Conservation (phyloP, 768 basidiomycete genomes). For the Lactarius sp. region DNA sequence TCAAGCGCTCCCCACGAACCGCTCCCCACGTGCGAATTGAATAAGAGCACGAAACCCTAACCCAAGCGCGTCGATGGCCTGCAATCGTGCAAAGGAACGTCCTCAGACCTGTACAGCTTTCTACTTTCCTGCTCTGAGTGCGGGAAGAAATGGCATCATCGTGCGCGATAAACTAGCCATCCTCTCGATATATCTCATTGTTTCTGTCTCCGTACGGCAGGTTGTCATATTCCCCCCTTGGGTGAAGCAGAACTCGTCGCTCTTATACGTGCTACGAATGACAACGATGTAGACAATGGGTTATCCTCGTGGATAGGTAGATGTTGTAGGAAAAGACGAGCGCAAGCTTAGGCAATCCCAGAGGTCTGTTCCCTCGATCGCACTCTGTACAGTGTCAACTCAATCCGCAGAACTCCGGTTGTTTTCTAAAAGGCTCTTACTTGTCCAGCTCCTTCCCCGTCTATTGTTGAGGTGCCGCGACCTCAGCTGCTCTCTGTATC, state of each 20-base stretch:
- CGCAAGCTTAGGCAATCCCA: constrained; percentile 3
- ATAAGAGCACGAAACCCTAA: constrained; percentile 7
- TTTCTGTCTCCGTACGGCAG: constrained; percentile 20
- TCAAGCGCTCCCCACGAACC: no score
- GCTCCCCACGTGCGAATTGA: background rate
- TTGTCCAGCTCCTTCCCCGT: background rate
- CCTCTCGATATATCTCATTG: background rate
- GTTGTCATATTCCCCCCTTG: constrained; percentile 34
- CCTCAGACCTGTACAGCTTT: constrained; percentile 30
- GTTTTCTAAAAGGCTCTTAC: background rate
- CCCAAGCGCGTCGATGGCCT: constrained; percentile 27
- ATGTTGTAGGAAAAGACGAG: constrained; percentile 31
- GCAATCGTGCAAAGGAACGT: constrained; percentile 24
- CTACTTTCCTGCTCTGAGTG: constrained; percentile 35
- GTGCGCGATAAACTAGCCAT: constrained; percentile 22
- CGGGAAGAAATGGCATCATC: constrained; percentile 35
- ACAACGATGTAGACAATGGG: constrained; percentile 28
- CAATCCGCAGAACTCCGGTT: background rate
- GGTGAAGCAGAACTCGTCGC: constrained; percentile 29
- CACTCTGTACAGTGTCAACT: background rate
- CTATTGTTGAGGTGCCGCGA: background rate
- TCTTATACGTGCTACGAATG: constrained; percentile 29
- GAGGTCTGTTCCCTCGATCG: constrained; percentile 10
- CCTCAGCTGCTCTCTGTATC: constrained; percentile 1
- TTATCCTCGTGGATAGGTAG: constrained; percentile 32